Percentiles rank a stretch among this genome's conserved stretches.
Evolutionary conservation across 306 rosid genomes (phyloP).

Genomic region (Rosa multiflora): DNA sequence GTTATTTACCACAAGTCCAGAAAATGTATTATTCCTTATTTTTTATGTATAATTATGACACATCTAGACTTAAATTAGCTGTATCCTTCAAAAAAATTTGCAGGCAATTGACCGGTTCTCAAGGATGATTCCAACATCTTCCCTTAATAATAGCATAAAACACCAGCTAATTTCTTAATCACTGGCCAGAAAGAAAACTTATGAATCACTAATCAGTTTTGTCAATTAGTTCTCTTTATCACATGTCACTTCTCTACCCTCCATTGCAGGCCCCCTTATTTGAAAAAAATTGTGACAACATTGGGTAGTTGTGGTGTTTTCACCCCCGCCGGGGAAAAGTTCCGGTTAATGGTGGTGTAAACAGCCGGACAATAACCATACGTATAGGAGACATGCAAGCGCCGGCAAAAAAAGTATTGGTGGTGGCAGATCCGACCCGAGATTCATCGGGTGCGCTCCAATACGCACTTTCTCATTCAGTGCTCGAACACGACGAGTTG

Average conservation of each 20-base stretch:
- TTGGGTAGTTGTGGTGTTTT: constrained; percentile 6
- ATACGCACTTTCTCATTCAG: constrained; percentile 58
- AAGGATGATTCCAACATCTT: constrained; percentile 18
- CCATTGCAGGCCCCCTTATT: constrained; percentile 2
- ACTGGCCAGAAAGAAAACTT: not conserved
- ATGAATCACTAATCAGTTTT: not conserved
- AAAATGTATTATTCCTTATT: no score
- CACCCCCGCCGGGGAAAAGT: not conserved
- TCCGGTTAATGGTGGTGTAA: constrained; percentile 11
- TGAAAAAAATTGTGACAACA: not conserved
- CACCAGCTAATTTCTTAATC: not conserved
- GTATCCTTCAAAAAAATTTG: not conserved
- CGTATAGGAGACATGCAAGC: constrained; percentile 34
- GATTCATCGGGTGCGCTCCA: constrained; percentile 71
- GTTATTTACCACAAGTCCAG: no score
- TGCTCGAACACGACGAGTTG: constrained; percentile 64
- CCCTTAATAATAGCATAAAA: constrained; percentile 27
- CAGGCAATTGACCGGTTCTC: constrained; percentile 47
- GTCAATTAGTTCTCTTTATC: not conserved
- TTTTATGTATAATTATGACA: not conserved
- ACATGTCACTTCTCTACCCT: constrained; percentile 8
- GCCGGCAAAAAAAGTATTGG: constrained; percentile 47
- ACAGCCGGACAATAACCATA: not conserved
- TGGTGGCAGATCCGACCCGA: constrained; percentile 65
- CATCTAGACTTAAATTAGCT: not conserved